Evolutionary conservation across 257 asterid species (phyloP).

Genomic region (Solanum clarkiae): DNA sequence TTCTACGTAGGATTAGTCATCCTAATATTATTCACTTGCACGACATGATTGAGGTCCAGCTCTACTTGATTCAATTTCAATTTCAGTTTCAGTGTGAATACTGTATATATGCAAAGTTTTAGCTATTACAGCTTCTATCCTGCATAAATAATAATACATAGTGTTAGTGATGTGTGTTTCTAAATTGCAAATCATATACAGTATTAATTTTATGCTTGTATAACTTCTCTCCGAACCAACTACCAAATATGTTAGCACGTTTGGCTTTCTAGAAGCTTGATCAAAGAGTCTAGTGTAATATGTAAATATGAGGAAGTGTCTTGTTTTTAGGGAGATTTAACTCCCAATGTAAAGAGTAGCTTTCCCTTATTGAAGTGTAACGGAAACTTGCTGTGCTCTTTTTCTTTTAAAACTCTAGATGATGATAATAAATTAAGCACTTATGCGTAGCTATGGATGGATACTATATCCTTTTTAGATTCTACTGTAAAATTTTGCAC

Average conservation of each 20-base stretch:
- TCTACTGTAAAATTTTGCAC: not conserved
- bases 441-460: not conserved
- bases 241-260: not conserved
- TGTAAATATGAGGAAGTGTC: not conserved
- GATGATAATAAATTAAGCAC: not conserved
- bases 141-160: not conserved
- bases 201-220: not conserved
- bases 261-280: not conserved
- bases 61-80: not conserved
- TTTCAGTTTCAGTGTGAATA: not conserved
- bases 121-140: not conserved
- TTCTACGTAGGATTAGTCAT: constrained; percentile 68
- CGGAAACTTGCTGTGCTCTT: not conserved
- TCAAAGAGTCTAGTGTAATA: not conserved
- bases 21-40: constrained; percentile 87
- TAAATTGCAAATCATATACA: not conserved
- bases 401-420: not conserved
- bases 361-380: not conserved
- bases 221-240: not conserved
- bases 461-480: not conserved
- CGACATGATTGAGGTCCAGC: constrained; percentile 89
- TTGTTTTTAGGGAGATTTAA: not conserved
- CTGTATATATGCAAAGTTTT: not conserved
- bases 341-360: not conserved
- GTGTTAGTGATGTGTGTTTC: not conserved